Conservation (phyloP, 2,329 filamentous ascomycete genomes). For the Penicillium freii region DNA sequence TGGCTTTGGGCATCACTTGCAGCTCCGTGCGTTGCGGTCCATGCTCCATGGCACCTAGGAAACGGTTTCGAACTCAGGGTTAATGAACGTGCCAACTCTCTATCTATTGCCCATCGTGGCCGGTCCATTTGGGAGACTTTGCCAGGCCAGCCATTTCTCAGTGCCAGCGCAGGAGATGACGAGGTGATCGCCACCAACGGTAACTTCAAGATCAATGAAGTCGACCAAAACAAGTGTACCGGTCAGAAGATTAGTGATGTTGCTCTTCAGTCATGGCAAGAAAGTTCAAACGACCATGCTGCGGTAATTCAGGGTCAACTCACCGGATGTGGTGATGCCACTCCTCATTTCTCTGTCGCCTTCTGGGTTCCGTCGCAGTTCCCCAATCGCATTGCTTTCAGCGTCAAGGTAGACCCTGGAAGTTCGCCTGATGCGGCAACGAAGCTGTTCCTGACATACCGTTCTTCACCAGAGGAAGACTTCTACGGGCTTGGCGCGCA, state of each 20-base stretch:
- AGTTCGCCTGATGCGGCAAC: slow-evolving; percentile 1
- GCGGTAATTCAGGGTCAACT: slow-evolving; percentile 18
- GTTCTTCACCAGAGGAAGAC: slow-evolving; percentile 21
- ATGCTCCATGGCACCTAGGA: slow-evolving; percentile 15
- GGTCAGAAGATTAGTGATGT: slow-evolving; percentile 16
- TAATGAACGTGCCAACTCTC: slow-evolving; percentile 6
- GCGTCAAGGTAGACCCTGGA: slow-evolving; percentile 12
- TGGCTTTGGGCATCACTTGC: slow-evolving; percentile 17
- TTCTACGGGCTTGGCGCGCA: slow-evolving; percentile 28
- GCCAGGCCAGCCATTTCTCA: slow-evolving; percentile 17
- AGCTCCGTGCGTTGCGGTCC: slow-evolving; percentile 11
- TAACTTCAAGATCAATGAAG: slow-evolving; percentile 27
- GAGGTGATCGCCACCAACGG: slow-evolving; percentile 20
- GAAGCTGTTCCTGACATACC: slow-evolving; percentile 23
- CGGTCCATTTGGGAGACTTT: slow-evolving; percentile 20
- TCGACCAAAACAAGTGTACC: slow-evolving; percentile 21
- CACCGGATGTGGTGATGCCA: slow-evolving; percentile 18
- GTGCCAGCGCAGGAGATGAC: slow-evolving; percentile 23
- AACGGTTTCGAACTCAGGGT: slow-evolving; percentile 17
- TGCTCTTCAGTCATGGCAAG: slow-evolving; percentile 2
- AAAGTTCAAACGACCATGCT: slow-evolving; percentile 15
- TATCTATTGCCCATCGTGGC: slow-evolving; percentile 10
- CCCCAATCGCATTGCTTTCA: slow-evolving; percentile 22
- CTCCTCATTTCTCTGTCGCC: slow-evolving; percentile 10
- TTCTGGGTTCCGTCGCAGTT: slow-evolving; percentile 20